Evolutionary conservation across 2,329 filamentous ascomycete genomes (phyloP).

Genomic region (Dothideomycetes sp.): DNA sequence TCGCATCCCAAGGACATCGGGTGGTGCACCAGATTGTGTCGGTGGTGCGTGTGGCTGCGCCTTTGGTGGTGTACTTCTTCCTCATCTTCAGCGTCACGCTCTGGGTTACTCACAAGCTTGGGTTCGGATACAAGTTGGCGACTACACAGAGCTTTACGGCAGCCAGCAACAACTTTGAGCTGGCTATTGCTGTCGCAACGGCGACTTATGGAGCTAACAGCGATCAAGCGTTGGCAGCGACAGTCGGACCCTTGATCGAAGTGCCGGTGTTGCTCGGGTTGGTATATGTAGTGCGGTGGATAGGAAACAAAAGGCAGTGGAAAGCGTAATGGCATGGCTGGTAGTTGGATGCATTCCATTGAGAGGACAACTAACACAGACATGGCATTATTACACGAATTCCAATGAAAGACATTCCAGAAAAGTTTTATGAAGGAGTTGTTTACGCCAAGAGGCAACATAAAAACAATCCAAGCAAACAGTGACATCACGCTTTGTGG

Average conservation of each 20-base stretch:
- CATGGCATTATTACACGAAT: no score
- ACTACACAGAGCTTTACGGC: slow-evolving; percentile 80
- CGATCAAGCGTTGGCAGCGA: slow-evolving; percentile 71
- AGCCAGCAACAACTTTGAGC: slow-evolving; percentile 86
- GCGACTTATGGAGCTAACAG: slow-evolving; percentile 70
- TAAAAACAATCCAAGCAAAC: no score
- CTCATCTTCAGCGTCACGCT: slow-evolving; percentile 66
- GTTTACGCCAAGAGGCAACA: no score
- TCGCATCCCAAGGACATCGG: slow-evolving; percentile 67
- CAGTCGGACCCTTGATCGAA: slow-evolving; percentile 77
- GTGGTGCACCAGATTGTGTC: slow-evolving; percentile 78
- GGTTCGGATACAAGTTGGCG: slow-evolving; percentile 62
- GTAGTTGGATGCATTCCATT: no score
- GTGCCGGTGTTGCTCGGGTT: slow-evolving; percentile 70
- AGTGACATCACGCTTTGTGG: no score
- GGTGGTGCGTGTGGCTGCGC: slow-evolving; percentile 71
- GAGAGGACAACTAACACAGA: no score
- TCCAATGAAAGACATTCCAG: no score
- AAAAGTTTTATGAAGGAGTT: no score
- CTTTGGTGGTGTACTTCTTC: slow-evolving; percentile 71
- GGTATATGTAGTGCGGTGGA: slow-evolving; percentile 62
- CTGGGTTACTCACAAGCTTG: slow-evolving; percentile 50
- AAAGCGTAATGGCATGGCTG: slow-evolving; percentile 26
- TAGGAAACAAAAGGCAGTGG: slow-evolving; percentile 49
- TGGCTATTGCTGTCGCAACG: slow-evolving; percentile 81